Evolutionary conservation across 495 filamentous ascomycete species (phyloP).

Genomic region (Xylaria venustula): DNA sequence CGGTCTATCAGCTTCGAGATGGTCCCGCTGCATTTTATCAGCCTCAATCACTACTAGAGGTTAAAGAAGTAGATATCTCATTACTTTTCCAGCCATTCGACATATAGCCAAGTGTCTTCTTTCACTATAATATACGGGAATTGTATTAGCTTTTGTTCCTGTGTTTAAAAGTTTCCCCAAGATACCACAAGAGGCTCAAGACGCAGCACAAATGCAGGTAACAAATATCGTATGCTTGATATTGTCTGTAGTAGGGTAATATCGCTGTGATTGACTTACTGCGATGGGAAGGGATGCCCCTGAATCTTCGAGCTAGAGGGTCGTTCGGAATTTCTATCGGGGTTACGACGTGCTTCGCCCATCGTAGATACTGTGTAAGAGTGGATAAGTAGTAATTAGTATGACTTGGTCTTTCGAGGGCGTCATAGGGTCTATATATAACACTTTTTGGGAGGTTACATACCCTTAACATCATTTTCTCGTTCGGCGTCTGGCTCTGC

Average conservation of each 20-base stretch:
- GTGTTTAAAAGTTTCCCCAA: too few species aligned
- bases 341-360: slow-evolving; percentile 2
- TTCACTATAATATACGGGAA: background rate
- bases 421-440: background rate
- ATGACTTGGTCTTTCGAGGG: too few species aligned
- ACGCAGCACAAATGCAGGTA: too few species aligned
- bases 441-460: background rate
- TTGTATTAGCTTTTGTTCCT: background rate
- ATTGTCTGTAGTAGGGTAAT: too few species aligned
- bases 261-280: too few species aligned
- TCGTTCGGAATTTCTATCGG: background rate
- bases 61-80: too few species aligned
- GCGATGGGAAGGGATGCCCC: background rate
- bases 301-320: background rate
- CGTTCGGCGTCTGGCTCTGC: background rate
- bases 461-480: background rate
- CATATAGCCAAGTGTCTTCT: background rate
- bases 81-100: slow-evolving; percentile 4
- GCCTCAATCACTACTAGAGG: background rate
- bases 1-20: background rate
- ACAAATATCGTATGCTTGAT: too few species aligned
- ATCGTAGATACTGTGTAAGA: background rate
- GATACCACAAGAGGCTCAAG: too few species aligned
- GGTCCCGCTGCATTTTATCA: background rate
- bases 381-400: background rate